Percentiles rank a stretch among this genome's conserved stretches.
phyloP scores from a whole-genome alignment of 495 filamentous ascomycete genomes.

The Arthonia radiata region DNA sequence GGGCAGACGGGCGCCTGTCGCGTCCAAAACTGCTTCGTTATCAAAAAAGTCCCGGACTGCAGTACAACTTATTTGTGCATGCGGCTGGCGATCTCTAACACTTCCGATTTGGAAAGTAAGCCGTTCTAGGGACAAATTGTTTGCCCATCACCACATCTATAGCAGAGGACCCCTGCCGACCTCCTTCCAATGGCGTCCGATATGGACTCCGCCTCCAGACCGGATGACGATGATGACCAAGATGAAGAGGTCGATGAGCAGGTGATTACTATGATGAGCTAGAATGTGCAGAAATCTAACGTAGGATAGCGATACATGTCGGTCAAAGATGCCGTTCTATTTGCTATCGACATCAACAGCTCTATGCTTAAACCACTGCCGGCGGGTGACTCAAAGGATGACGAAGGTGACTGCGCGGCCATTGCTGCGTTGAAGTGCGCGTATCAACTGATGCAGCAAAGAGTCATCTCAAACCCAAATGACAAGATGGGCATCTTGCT shows the following conservation, averaged over 20 bases:
- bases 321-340: slow-evolving; percentile 87
- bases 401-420: slow-evolving; percentile 41
- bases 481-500: slow-evolving; percentile 97
- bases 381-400: slow-evolving; percentile 41
- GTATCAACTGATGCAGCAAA: slow-evolving; percentile 85
- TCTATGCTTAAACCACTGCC: slow-evolving; percentile 61
- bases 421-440: slow-evolving; percentile 82
- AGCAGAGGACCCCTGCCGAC: too few species aligned
- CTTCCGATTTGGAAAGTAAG: too few species aligned
- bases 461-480: slow-evolving; percentile 86
- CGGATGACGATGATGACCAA: slow-evolving; percentile 25
- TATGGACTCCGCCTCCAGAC: too few species aligned
- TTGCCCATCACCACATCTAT: too few species aligned
- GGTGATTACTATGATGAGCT: slow-evolving; percentile 19
- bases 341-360: slow-evolving; percentile 82
- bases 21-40: too few species aligned
- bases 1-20: too few species aligned
- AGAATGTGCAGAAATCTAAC: slow-evolving; percentile 3
- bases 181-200: too few species aligned
- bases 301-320: slow-evolving; percentile 58
- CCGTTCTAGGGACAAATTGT: too few species aligned
- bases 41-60: too few species aligned
- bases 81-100: too few species aligned
- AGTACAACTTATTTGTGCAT: too few species aligned
- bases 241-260: slow-evolving; percentile 46